Percentiles rank a stretch among this genome's conserved stretches.
Evolutionary conservation across 2,329 filamentous ascomycete genomes (phyloP).

Genomic region (Alternaria gansuensis): DNA sequence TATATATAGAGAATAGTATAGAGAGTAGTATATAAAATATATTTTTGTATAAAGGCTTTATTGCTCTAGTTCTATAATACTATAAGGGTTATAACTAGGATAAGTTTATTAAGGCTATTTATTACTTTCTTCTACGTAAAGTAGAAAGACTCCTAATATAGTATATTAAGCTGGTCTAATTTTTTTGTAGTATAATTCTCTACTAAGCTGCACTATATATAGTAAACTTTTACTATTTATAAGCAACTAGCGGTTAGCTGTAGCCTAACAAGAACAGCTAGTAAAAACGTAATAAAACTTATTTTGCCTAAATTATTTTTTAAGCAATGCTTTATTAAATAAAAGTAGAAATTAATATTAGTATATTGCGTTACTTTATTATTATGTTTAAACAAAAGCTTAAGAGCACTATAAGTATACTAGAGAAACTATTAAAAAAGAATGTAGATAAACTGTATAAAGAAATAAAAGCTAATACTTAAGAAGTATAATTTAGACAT

Average conservation of each 20-base stretch:
- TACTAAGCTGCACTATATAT: background rate
- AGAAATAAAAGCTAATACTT: no score
- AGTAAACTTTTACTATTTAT: background rate
- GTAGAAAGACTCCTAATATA: background rate
- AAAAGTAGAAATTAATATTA: background rate
- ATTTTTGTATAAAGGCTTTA: background rate
- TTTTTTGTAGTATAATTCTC: background rate
- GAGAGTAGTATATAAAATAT: background rate
- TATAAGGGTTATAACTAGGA: no score
- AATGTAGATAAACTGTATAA: no score
- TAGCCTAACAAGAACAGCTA: background rate
- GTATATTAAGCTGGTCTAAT: background rate
- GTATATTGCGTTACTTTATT: background rate
- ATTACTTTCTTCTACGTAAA: background rate
- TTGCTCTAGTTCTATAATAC: background rate
- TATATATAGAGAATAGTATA: background rate
- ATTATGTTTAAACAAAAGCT: background rate
- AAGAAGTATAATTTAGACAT: background rate
- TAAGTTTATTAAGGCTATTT: background rate
- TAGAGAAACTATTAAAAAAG: background rate
- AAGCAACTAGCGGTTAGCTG: background rate
- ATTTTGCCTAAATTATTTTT: background rate
- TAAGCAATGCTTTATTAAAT: background rate
- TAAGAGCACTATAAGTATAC: background rate
- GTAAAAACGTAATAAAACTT: background rate